Conservation (phyloP, 2,329 filamentous ascomycete genomes). For the Nemania diffusa region DNA sequence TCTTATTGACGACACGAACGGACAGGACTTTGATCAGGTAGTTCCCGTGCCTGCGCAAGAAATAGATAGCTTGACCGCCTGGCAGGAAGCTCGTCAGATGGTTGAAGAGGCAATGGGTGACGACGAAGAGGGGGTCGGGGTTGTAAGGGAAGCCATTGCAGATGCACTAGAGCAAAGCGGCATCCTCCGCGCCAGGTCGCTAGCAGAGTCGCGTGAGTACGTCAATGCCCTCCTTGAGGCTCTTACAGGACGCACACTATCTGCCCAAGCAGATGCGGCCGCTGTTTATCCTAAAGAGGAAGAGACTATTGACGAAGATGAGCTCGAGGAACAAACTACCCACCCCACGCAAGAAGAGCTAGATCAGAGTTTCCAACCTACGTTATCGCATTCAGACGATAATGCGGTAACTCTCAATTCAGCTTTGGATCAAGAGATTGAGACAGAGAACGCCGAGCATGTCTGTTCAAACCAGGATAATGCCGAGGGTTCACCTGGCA, state of each 20-base stretch:
- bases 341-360: conserved; percentile 1
- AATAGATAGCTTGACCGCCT: conserved; percentile 54
- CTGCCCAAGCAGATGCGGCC: conserved; percentile 24
- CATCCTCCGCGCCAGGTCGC: conserved; percentile 58
- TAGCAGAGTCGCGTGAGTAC: conserved; percentile 59
- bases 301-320: conserved; percentile 24
- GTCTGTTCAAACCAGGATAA: background rate
- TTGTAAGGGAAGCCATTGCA: conserved; percentile 64
- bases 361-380: conserved; percentile 6
- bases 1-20: conserved; percentile 38
- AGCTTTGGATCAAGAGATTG: background rate
- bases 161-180: conserved; percentile 66
- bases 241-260: conserved; percentile 51
- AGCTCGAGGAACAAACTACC: conserved; percentile 15
- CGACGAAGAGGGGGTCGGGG: conserved; percentile 63
- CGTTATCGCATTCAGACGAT: background rate
- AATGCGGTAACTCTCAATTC: background rate
- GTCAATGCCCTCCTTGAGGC: conserved; percentile 63
- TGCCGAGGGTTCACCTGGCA: background rate
- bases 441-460: conserved; percentile 6
- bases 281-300: conserved; percentile 21
- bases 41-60: conserved; percentile 39
- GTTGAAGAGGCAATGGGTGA: conserved; percentile 68
- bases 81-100: conserved; percentile 65
- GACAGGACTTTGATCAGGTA: conserved; percentile 12